Percentiles rank a stretch among this genome's conserved stretches.
These are phyloP conservation scores for Exophiala mesophila DNA, from an alignment of 2,329 filamentous ascomycete genomes.

Conservation along the genomic window DNA sequence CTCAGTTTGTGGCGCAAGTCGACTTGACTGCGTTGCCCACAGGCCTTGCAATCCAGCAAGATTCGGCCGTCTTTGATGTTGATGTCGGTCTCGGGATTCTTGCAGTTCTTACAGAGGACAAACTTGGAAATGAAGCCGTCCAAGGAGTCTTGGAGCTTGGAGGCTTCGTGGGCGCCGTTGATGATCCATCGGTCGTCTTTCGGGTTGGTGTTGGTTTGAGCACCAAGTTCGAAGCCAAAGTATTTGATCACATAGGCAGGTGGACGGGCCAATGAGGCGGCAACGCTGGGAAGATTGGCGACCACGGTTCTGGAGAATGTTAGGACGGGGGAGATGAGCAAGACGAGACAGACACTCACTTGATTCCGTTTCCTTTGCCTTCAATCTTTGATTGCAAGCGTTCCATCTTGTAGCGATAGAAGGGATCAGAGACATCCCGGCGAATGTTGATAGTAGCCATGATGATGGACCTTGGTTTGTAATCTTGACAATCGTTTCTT, in stretches of 20 bases:
- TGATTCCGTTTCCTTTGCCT: slow-evolving; percentile 99
- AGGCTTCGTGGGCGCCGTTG: slow-evolving; percentile 93
- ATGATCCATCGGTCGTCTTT: slow-evolving; percentile 99
- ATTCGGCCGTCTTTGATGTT: slow-evolving; percentile 92
- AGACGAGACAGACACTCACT: slow-evolving; percentile 38
- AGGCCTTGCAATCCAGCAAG: slow-evolving; percentile 95
- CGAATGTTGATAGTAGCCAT: slow-evolving; percentile 87
- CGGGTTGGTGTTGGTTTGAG: slow-evolving; percentile 96
- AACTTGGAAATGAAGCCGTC: slow-evolving; percentile 99
- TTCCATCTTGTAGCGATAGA: slow-evolving; percentile 99
- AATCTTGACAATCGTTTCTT: slow-evolving; percentile 3
- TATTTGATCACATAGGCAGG: slow-evolving; percentile 98
- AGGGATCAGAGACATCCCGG: slow-evolving; percentile 87
- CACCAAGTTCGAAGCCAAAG: slow-evolving; percentile 97
- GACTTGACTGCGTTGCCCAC: slow-evolving; percentile 85
- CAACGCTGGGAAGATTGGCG: slow-evolving; percentile 92
- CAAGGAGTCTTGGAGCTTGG: slow-evolving; percentile 95
- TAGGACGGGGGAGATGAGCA: slow-evolving; percentile 2
- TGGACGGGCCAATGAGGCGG: slow-evolving; percentile 83
- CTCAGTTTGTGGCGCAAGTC: slow-evolving; percentile 93
- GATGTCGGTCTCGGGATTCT: slow-evolving; percentile 97
- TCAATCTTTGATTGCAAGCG: slow-evolving; percentile 97
- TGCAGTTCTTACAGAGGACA: slow-evolving; percentile 99
- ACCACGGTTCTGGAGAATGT: slow-evolving; percentile 61
- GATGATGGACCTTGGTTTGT: slow-evolving; percentile 48